Base-by-base conservation (phyloP, 176 grass and related monocot genomes). In the Sorghum bicolor region DNA sequence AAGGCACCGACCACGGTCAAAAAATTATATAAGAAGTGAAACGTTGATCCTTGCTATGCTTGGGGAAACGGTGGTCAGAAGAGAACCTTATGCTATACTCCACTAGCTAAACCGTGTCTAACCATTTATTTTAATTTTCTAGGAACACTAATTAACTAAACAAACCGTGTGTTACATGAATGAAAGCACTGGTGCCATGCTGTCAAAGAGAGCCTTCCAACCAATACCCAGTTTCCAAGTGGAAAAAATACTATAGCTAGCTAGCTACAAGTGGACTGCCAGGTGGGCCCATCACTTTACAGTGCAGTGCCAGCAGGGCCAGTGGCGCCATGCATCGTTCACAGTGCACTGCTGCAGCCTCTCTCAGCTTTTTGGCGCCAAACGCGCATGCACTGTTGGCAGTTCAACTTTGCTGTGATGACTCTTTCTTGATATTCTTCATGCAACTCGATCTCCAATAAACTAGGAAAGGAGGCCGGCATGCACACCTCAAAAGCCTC, bases 401-500 rank as follows among this genome's bases (percentile, higher is more conserved):
- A 7, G 6, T 67, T 25, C 52, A 79, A 53, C 66, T 41, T 65
- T 68, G 55, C 19, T 4, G 22, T 36, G 57, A 62, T 38, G n/a
- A 43, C 66, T 33, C 72, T 72, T 33, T 41, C 40, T 65, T 82
- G 48, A 61, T 73, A 10, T 9, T 41, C 16, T 65, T 82, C 48
- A 61, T 72, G 44, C 44, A 45, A 43, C 41, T 43, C 36, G 38
- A 34, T 34, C 33, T 34, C 38, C 84, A 68, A 83, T 90, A 79
- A 90, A 90, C 67, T 82, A 90, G 88, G 84, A 90, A 74, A 61
- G 15, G 22, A 7, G 48, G 48, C 48, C 16, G 55, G 26, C 71
- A 82, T 66, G 26, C 71, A 82, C 73, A 74, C 73, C 72, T 73
- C 79, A 82, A 86, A 72, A 82, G 83, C 30, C 40, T 53, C n/a